Evolutionary conservation across 768 basidiomycete species (phyloP), one percentile per base, ranked within the genome.

Genomic region (Hericium rajendrae): DNA sequence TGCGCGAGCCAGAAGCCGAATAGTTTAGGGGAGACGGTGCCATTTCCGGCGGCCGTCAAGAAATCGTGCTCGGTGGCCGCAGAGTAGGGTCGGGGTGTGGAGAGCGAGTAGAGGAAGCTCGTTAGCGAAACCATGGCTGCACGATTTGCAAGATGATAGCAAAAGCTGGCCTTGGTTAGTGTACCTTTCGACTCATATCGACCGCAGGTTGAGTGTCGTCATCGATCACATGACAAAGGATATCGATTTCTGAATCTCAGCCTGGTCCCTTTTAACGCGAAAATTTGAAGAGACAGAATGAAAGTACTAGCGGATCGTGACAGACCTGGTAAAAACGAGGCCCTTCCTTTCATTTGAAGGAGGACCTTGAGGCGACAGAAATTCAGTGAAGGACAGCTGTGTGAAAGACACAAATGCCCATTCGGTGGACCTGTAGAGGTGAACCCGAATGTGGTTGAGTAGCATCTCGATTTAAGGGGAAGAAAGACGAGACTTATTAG

Each of bases 1-100:
- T 90, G 88, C 13, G 79, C 76, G 57, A 89, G 78, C 79, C 83
- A 89, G 51, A 83, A 71, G 1, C 77, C 74, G 15, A 90, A 78
- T 24, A 75, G 73, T 1, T 69, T 59, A 12, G 74, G 57, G 6
- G 75, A 69, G 18, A 90, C 75, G 3, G 74, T 73, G 13, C 80
- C 76, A 2, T 75, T 66, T 3, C 83, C 82, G 0, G 85, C 84
- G 16, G 76, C 69, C 2, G 65, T 62, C n/a, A 91, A 77, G 69
- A 89, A 90, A 0, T 76, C 66, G 55, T 86, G 83, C 37, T 72
- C 61, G 0, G 76, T 80, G 0, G 86, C 85, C 0, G 70, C 70
- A 11, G 49, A 51, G 16, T 51, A 51, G 28, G 49, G 49, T 12
- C 49, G 49, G 8, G 49, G 49, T 6, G 49, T 24, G 13, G 49